Percentiles rank a stretch among this genome's conserved stretches.
These are phyloP conservation scores for Rubia tinctorum DNA, from an alignment of 305 asterid species.

Conservation along the genomic window DNA sequence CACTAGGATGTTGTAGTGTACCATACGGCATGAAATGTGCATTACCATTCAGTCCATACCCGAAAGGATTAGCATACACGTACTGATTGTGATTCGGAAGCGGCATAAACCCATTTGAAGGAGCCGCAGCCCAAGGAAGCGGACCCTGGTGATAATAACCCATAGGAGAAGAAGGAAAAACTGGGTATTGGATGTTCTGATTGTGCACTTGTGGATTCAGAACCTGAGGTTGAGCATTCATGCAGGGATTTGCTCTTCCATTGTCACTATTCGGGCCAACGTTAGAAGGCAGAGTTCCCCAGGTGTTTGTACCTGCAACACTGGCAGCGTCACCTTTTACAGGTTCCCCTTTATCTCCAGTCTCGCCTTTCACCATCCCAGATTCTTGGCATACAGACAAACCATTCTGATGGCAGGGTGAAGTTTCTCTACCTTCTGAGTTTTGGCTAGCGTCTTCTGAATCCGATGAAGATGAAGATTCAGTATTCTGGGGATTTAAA, in stretches of 20 bases:
- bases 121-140: conserved; percentile 60
- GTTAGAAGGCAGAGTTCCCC: conserved; percentile 32
- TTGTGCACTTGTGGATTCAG: conserved; percentile 58
- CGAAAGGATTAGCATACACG: conserved; percentile 51
- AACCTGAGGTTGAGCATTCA: conserved; percentile 48
- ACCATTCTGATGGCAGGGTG: conserved; percentile 41
- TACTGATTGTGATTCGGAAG: conserved; percentile 70
- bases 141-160: conserved; percentile 80
- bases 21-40: conserved; percentile 69
- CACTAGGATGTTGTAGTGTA: conserved; percentile 52
- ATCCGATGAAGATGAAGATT: conserved; percentile 71
- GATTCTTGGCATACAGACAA: conserved; percentile 31
- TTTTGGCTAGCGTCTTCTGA: conserved; percentile 75
- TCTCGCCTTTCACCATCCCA: conserved; percentile 27
- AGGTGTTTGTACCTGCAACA: conserved; percentile 30
- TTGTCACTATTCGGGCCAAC: conserved; percentile 34
- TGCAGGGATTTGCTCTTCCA: conserved; percentile 37
- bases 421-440: conserved; percentile 56
- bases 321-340: conserved; percentile 29
- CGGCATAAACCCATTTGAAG: conserved; percentile 66
- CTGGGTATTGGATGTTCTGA: conserved; percentile 55
- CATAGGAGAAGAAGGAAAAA: conserved; percentile 64
- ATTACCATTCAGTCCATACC: conserved; percentile 68
- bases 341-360: conserved; percentile 30
- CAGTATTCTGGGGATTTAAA: conserved; percentile 58